Conservation (phyloP, 805 yeast genomes). For the Metschnikowia amazonensis region DNA sequence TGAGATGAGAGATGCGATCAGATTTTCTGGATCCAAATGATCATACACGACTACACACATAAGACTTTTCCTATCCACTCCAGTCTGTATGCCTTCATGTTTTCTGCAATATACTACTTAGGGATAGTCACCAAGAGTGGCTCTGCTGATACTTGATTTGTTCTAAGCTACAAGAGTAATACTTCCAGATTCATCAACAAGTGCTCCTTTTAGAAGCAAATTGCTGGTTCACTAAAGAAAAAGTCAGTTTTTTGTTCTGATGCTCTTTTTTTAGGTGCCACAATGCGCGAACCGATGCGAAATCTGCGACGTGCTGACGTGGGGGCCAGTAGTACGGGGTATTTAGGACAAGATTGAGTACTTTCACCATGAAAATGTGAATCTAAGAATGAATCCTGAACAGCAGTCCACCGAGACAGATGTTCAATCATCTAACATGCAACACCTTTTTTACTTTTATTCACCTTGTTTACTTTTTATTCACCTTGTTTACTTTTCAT, state of each 20-base stretch:
- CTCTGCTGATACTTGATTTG: constrained; percentile 33
- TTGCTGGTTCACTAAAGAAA: background rate
- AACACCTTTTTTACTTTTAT: no score
- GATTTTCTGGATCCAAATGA: constrained; percentile 33
- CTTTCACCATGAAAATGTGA: constrained; percentile 15
- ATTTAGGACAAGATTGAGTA: constrained; percentile 3
- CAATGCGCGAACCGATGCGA: constrained; percentile 43
- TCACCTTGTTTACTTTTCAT: background rate
- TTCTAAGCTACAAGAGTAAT: constrained; percentile 29
- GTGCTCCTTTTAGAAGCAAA: constrained; percentile 3
- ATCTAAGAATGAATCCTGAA: constrained; percentile 14
- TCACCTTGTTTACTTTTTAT: background rate
- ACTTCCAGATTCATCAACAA: constrained; percentile 14
- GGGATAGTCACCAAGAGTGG: constrained; percentile 39
- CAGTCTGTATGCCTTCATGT: constrained; percentile 45
- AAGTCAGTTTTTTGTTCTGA: constrained; percentile 37
- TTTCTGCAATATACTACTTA: constrained; percentile 43
- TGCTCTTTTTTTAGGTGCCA: constrained; percentile 41
- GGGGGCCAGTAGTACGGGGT: constrained; percentile 44
- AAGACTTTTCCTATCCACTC: constrained; percentile 38
- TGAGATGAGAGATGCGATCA: constrained; percentile 32
- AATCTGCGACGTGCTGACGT: constrained; percentile 54
- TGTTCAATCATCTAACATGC: background rate
- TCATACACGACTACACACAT: constrained; percentile 46
- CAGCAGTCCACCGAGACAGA: constrained; percentile 16